Percentiles rank a stretch among this genome's conserved stretches.
These are phyloP conservation scores for Leccinum variicolor DNA, from an alignment of 768 basidiomycete species.

Conservation along the genomic window DNA sequence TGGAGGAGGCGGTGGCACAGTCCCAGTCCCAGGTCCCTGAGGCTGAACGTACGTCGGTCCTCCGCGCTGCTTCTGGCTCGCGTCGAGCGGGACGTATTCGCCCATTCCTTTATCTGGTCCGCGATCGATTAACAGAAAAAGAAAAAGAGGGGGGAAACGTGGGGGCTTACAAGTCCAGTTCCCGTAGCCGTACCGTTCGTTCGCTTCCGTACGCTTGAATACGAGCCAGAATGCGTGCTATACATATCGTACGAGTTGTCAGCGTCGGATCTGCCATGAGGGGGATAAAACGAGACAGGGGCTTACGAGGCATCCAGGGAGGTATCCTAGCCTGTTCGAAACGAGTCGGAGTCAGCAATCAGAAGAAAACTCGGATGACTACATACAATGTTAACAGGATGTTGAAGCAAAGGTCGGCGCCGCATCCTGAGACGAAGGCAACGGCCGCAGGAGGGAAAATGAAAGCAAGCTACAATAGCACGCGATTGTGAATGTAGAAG, in stretches of 20 bases:
- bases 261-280: no score
- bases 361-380: neutral
- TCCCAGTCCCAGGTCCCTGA: neutral
- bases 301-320: constrained; percentile 57
- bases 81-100: constrained; percentile 1
- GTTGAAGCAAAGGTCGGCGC: constrained; percentile 80
- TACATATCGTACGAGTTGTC: no score
- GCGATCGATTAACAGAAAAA: neutral
- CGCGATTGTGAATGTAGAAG: neutral
- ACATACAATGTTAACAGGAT: constrained; percentile 73
- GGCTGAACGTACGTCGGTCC: neutral
- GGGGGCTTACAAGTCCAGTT: constrained; percentile 25
- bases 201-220: constrained; percentile 77
- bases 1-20: neutral
- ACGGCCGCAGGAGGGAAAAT: constrained; percentile 79
- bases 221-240: constrained; percentile 87
- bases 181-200: constrained; percentile 40
- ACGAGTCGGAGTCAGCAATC: neutral
- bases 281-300: no score
- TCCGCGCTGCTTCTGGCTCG: neutral
- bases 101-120: constrained; percentile 21
- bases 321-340: constrained; percentile 58
- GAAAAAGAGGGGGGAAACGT: neutral
- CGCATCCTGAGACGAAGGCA: constrained; percentile 72
- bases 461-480: constrained; percentile 54